These are phyloP conservation scores for Vigna trinervia DNA, from an alignment of 306 rosid species.

Conservation along the genomic window DNA sequence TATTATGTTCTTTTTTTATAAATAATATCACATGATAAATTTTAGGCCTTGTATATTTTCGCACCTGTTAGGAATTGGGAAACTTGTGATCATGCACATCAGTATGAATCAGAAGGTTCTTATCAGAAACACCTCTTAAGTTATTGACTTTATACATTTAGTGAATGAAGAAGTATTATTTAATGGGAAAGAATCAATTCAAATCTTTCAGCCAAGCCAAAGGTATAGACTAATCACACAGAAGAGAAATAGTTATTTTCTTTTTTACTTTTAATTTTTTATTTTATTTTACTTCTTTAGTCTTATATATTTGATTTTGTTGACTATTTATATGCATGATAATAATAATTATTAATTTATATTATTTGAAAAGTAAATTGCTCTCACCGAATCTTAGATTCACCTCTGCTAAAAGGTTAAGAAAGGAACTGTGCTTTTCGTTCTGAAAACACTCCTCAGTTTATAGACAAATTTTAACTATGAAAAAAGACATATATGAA, in stretches of 20 bases:
- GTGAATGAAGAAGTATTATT: conserved; percentile 18
- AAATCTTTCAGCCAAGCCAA: conserved; percentile 33
- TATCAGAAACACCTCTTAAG: neutral
- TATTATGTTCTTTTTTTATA: neutral
- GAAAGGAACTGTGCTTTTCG: too few relatives aligned
- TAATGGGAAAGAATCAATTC: conserved; percentile 16
- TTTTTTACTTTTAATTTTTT: too few relatives aligned
- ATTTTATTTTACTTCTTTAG: too few relatives aligned
- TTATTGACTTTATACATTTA: neutral
- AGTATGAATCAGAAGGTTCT: neutral
- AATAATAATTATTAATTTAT: too few relatives aligned
- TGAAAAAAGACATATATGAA: too few relatives aligned
- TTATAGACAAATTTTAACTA: too few relatives aligned
- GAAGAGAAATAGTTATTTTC: conserved; percentile 5
- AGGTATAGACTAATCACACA: neutral
- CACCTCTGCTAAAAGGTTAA: too few relatives aligned
- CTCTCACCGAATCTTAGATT: too few relatives aligned
- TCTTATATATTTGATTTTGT: too few relatives aligned
- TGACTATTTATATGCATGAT: too few relatives aligned
- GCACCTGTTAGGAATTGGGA: neutral
- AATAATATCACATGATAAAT: neutral
- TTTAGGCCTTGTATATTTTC: neutral
- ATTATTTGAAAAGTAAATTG: too few relatives aligned
- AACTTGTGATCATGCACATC: neutral
- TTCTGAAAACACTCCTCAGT: too few relatives aligned